phyloP scores from a whole-genome alignment of 768 basidiomycete species.

The Hortiboletus campestris region DNA sequence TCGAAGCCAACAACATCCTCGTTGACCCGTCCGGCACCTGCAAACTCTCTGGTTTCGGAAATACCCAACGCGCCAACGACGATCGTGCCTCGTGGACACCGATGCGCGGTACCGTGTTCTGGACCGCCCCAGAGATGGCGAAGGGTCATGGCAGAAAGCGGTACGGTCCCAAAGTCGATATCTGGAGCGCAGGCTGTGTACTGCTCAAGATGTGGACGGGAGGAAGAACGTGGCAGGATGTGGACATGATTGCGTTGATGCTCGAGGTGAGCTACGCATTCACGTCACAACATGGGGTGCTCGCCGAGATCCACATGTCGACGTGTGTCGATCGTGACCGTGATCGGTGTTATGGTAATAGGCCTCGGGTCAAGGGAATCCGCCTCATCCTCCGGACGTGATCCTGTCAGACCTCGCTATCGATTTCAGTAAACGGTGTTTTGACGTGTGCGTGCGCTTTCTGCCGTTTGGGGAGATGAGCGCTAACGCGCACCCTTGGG shows the following conservation, averaged over 20 bases:
- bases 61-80: conserved; percentile 86
- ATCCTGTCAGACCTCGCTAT: conserved; percentile 66
- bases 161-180: conserved; percentile 93
- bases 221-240: conserved; percentile 79
- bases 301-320: too few relatives aligned
- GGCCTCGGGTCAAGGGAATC: conserved; percentile 76
- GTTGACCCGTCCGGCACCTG: conserved; percentile 84
- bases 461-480: not conserved
- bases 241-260: conserved; percentile 83
- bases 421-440: conserved; percentile 82
- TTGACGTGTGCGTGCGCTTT: conserved; percentile 57
- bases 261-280: conserved; percentile 58
- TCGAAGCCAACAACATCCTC: conserved; percentile 95
- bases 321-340: not conserved
- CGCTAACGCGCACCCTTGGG: not conserved
- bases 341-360: not conserved
- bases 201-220: conserved; percentile 97
- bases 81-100: conserved; percentile 74
- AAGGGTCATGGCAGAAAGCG: conserved; percentile 70
- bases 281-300: conserved; percentile 12
- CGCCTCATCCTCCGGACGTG: conserved; percentile 80
- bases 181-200: conserved; percentile 95
- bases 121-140: conserved; percentile 95
- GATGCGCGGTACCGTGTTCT: conserved; percentile 95
- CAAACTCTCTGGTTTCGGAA: conserved; percentile 97